Evolutionary conservation across 495 filamentous ascomycete species (phyloP).

Genomic region (Trichodelitschia bisporula): DNA sequence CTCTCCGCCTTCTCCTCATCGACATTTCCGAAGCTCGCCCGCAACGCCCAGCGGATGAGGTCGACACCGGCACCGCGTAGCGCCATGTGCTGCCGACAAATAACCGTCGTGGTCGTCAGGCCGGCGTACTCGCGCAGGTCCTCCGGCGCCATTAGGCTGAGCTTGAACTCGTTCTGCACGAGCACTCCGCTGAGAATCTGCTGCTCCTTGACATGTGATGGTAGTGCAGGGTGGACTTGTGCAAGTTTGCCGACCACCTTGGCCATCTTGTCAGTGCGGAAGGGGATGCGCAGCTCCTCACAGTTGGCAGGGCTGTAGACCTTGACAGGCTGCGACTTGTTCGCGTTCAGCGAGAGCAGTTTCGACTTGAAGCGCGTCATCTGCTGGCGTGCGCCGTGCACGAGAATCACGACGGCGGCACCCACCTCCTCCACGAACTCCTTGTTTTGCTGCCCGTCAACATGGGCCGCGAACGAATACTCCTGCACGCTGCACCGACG

Average conservation of each 20-base stretch:
- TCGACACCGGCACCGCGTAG: constrained; percentile 75
- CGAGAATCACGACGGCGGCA: constrained; percentile 80
- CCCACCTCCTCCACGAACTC: constrained; percentile 85
- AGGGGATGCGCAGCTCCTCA: constrained; percentile 84
- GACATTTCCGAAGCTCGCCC: constrained; percentile 75
- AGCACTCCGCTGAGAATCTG: constrained; percentile 66
- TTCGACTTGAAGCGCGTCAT: constrained; percentile 96
- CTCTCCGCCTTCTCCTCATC: constrained; percentile 30
- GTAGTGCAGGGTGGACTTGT: constrained; percentile 13
- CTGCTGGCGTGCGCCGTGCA: constrained; percentile 90
- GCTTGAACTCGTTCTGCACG: constrained; percentile 90
- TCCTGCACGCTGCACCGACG: constrained; percentile 80
- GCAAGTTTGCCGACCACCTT: constrained; percentile 93
- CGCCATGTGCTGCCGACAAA: constrained; percentile 67
- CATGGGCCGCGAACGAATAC: constrained; percentile 84
- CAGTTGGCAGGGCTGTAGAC: constrained; percentile 85
- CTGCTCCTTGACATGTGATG: constrained; percentile 8
- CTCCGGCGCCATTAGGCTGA: constrained; percentile 87
- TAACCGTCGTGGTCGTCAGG: constrained; percentile 74
- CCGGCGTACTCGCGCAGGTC: constrained; percentile 91
- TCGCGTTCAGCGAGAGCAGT: constrained; percentile 66
- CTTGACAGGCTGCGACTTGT: constrained; percentile 57
- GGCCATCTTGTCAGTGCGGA: constrained; percentile 83
- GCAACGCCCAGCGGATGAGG: constrained; percentile 78
- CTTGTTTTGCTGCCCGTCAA: constrained; percentile 84